phyloP scores from a whole-genome alignment of 2,329 filamentous ascomycete genomes.

The Sporothrix euskadiensis region DNA sequence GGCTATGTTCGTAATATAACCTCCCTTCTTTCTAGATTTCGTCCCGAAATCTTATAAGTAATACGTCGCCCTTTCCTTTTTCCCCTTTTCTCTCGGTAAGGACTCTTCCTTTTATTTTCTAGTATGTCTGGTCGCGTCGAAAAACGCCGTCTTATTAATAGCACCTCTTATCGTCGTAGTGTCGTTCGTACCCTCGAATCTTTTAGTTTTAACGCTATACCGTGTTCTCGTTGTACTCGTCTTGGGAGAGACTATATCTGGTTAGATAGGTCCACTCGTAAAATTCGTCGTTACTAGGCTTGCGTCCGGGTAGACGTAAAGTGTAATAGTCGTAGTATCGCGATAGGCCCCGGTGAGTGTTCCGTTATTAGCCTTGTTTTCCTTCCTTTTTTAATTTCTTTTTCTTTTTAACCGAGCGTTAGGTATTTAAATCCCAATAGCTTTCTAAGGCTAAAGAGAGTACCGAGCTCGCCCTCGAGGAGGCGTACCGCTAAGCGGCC shows the following conservation, averaged over 20 bases:
- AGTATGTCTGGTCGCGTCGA: neutral
- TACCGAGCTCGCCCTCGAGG: neutral
- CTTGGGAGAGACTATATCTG: neutral
- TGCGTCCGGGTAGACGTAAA: neutral
- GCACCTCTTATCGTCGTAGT: no score
- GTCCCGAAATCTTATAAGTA: no score
- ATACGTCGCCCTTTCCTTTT: no score
- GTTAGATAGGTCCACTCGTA: neutral
- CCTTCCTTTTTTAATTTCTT: no score
- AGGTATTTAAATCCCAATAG: neutral
- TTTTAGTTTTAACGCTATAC: neutral
- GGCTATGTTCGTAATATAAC: no score
- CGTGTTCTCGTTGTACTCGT: neutral
- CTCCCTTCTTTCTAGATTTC: no score
- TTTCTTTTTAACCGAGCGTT: neutral
- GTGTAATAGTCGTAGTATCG: neutral
- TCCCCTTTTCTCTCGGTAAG: no score
- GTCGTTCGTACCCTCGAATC: neutral
- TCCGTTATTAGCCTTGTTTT: neutral
- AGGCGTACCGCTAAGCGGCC: no score
- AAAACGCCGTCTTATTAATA: no score
- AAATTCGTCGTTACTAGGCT: no score
- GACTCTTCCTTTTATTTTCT: neutral
- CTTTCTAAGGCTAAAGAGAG: neutral
- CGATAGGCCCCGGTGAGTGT: neutral